A percentile compares a stretch with the other conserved stretches of the same genome.
These are phyloP conservation scores for Geotrichum ghanense DNA, from an alignment of 805 yeast genomes.

Conservation along the genomic window DNA sequence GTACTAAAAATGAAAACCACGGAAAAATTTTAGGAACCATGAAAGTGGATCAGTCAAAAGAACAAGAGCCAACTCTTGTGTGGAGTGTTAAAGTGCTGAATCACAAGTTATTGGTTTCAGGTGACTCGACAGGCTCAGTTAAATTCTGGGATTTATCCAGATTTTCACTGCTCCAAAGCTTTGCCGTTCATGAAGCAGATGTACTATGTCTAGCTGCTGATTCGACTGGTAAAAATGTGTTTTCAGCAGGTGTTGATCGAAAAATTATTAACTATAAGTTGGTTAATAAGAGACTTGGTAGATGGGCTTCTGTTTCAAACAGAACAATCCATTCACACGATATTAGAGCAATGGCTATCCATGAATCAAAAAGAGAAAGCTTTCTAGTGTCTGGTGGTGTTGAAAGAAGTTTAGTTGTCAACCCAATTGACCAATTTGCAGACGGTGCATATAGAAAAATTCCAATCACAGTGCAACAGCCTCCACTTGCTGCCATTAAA, in stretches of 20 bases:
- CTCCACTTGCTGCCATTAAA: conserved; percentile 40
- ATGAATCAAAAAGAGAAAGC: conserved; percentile 49
- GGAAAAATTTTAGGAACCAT: conserved; percentile 73
- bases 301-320: conserved; percentile 70
- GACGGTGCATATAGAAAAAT: conserved; percentile 65
- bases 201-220: conserved; percentile 62
- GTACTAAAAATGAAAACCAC: conserved; percentile 27
- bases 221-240: conserved; percentile 48
- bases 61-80: conserved; percentile 69
- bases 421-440: conserved; percentile 52
- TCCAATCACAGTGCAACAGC: conserved; percentile 46
- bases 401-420: conserved; percentile 33
- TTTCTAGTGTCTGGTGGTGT: conserved; percentile 45
- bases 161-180: conserved; percentile 68
- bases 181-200: conserved; percentile 84
- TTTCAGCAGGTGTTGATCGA: conserved; percentile 89
- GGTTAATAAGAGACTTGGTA: conserved; percentile 31
- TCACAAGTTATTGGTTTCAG: conserved; percentile 70
- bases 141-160: conserved; percentile 75
- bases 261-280: conserved; percentile 65
- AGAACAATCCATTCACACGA: conserved; percentile 79
- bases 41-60: conserved; percentile 83
- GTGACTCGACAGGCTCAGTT: conserved; percentile 91
- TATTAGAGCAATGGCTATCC: conserved; percentile 62
- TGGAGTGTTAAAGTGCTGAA: conserved; percentile 73